Evolutionary conservation across 768 basidiomycete species (phyloP), one percentile per base, ranked within the genome.

Genomic region (Serendipita sp.): DNA sequence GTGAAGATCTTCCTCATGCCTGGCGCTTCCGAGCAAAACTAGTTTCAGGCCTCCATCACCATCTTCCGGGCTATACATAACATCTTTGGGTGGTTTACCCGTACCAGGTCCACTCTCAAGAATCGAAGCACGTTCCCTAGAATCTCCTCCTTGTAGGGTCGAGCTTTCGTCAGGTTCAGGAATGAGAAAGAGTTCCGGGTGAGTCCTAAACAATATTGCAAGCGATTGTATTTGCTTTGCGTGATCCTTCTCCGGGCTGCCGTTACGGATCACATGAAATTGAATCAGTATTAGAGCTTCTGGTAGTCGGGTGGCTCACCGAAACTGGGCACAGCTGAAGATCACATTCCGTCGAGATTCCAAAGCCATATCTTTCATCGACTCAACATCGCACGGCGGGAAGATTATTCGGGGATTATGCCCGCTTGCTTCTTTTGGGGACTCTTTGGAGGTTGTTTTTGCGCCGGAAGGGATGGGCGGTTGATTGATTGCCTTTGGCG

Each of bases 241-340:
- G 65, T 98, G 94, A 70, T 96, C 89, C 73, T 99, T 99, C 76
- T 99, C 96, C 1, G 96, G 96, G 38, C 90, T 91, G 5, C 41
- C 41, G 65, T n/a, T 65, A 45, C 16, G n/a, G 53, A 58, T 62
- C 41, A 41, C 41, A 41, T 41, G 2, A 1, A 13, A 13, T 41
- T 13, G 41, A 41, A 13, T 41, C 3, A 54, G 45, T 1, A 47
- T 53, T 24, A 34, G n/a, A 16, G 34, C 13, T 44, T 16, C 44
- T 53, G 15, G 1, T n/a, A 60, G 16, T 68, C 38, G 28, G 34
- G 48, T 48, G 15, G 10, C 80, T 24, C 63, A 91, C 91, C 95
- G 77, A 74, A 98, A 99, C 73, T 98, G 96, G 2, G 94, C 92
- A 1, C 98, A 76, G 67, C 92, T 93, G 35, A 98, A 74, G 44